Percentiles rank a stretch among this genome's conserved stretches.
Conservation (phyloP, 768 basidiomycete genomes). For the Pholiota conissans region DNA sequence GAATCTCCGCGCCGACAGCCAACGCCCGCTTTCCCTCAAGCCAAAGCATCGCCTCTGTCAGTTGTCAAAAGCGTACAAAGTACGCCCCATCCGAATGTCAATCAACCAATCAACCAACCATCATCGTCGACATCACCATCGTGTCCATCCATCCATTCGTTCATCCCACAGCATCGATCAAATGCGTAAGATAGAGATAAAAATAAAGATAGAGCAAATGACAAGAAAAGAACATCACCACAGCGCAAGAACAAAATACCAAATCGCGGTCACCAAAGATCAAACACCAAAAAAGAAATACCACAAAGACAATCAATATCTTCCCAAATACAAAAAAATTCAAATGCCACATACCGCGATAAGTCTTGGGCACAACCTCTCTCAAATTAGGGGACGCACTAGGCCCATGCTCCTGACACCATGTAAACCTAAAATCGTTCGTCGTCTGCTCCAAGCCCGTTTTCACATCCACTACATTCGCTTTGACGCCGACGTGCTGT, state of each 20-base stretch:
- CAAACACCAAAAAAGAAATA: background rate
- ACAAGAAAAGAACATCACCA: background rate
- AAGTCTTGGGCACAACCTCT: constrained; percentile 67
- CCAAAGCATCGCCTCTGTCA: constrained; percentile 81
- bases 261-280: no score
- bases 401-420: constrained; percentile 43
- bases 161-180: background rate
- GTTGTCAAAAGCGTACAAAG: constrained; percentile 11
- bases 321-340: no score
- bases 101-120: background rate
- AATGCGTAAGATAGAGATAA: constrained; percentile 10
- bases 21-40: constrained; percentile 75
- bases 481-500: constrained; percentile 72
- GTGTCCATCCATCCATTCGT: background rate
- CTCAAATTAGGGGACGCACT: constrained; percentile 29
- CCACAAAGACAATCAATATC: no score
- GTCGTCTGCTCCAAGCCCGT: constrained; percentile 67
- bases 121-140: background rate
- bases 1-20: constrained; percentile 67
- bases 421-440: constrained; percentile 78
- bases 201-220: no score
- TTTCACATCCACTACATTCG: constrained; percentile 68
- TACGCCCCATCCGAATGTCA: no score
- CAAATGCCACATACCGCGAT: constrained; percentile 50
- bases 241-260: background rate